phyloP scores from a whole-genome alignment of 2,329 filamentous ascomycete genomes.

The Colletotrichum limetticola region DNA sequence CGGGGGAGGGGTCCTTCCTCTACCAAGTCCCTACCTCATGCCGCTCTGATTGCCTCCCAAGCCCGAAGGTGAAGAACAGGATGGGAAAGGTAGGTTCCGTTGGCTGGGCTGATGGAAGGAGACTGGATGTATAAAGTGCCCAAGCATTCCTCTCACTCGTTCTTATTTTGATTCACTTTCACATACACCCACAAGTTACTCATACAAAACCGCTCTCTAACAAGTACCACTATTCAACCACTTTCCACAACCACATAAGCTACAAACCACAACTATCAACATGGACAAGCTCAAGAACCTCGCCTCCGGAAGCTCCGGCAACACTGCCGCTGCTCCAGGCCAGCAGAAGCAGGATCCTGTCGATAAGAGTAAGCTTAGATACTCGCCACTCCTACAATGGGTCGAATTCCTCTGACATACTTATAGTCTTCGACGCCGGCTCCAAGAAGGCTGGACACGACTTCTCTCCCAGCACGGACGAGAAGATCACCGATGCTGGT shows the following conservation, averaged over 20 bases:
- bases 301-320: constrained; percentile 1
- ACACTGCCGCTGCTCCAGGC: constrained; percentile 5
- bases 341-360: constrained; percentile 46
- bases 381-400: not conserved
- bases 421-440: constrained; percentile 43
- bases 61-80: no score
- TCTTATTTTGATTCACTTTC: no score
- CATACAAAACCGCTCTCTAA: not conserved
- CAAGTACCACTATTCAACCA: no score
- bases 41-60: not conserved
- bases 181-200: not conserved
- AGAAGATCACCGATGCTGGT: constrained; percentile 52
- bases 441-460: constrained; percentile 49
- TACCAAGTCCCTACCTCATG: no score
- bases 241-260: not conserved
- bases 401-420: not conserved
- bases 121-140: not conserved
- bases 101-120: not conserved
- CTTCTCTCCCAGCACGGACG: constrained; percentile 46
- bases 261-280: not conserved
- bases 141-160: not conserved
- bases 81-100: no score
- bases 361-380: constrained; percentile 48
- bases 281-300: constrained; percentile 32
- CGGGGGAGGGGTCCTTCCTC: not conserved